Evolutionary conservation across 2,329 filamentous ascomycete genomes (phyloP), one percentile per base, ranked within the genome.

Genomic region (Nannizzia gypsea): DNA sequence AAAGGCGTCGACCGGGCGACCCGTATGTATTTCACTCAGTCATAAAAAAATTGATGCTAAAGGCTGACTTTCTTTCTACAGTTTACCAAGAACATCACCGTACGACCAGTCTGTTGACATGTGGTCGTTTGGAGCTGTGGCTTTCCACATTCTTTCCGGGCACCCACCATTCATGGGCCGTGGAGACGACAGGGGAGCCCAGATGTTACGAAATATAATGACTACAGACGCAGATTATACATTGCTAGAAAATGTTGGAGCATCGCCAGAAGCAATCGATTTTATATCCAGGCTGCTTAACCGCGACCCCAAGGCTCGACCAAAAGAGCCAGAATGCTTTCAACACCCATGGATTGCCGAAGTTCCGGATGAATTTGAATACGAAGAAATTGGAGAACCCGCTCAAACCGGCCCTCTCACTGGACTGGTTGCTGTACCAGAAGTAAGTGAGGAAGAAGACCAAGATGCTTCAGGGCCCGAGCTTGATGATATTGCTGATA

Each of bases 81-180:
- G 81, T 74, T 59, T 70, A 20, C 65, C 74, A 52, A 74, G 76
- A 73, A 73, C 80, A 68, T 74, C 77, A 74, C 85, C 89, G 22
- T 99, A 99, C 71, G 89, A 86, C 68, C 89, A 95, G 63, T 89
- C 90, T 1, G 89, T 97, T 34, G 93, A 99, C 70, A 88, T 96
- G 63, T 99, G 93, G 92, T 97, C 93, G 0, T 83, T 96, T 54
- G 93, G 89, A 15, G 93, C 91, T 13, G 93, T 99, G 1, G 75
- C 97, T 4, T 99, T 90, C 75, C 93, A 88, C 68, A 80, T 89
- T 5, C 77, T 99, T n/a, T 90, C 87, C 3, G 84, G 83, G 9
- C 80, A 80, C 31, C 88, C 92, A 28, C 92, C 93, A 0, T 97
- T 89, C 70, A 86, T 86, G 28, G 90, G 88, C 15, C 83, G 85